Conservation (phyloP, 2,329 filamentous ascomycete species). For the Bipolaris zeicola region DNA sequence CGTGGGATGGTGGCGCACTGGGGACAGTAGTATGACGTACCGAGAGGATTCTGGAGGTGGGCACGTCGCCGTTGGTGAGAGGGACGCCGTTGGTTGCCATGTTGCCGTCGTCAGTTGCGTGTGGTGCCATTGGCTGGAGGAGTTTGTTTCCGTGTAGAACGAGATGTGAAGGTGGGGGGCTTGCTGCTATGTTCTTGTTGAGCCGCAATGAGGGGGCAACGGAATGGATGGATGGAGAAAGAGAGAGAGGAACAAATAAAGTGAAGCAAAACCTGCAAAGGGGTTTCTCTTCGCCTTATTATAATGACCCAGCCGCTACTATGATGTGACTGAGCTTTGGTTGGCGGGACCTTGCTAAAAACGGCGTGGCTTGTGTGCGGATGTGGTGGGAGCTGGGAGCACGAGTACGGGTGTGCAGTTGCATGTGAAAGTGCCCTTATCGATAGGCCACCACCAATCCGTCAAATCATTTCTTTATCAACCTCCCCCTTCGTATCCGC, state of each 20-base stretch:
- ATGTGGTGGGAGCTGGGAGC: constrained; percentile 1
- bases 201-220: constrained; percentile 1
- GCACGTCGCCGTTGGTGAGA: constrained; percentile 50
- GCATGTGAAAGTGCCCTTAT: constrained; percentile 37
- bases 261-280: constrained; percentile 11
- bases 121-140: constrained; percentile 35
- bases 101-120: constrained; percentile 42
- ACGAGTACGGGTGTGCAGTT: constrained; percentile 11
- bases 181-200: background rate
- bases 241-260: constrained; percentile 11
- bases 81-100: constrained; percentile 39
- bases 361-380: constrained; percentile 23
- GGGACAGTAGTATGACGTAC: constrained; percentile 35
- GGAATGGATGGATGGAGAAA: constrained; percentile 6
- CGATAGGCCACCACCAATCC: constrained; percentile 19
- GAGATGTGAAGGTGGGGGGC: background rate
- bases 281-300: constrained; percentile 27
- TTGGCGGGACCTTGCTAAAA: constrained; percentile 27
- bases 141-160: background rate
- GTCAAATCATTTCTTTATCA: background rate
- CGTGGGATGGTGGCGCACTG: too few species aligned
- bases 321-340: constrained; percentile 24
- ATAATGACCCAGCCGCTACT: constrained; percentile 25
- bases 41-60: constrained; percentile 47
- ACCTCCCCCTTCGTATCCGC: background rate